These are phyloP conservation scores for Cytospora chrysosperma DNA, from an alignment of 2,329 filamentous ascomycete genomes.

Conservation along the genomic window DNA sequence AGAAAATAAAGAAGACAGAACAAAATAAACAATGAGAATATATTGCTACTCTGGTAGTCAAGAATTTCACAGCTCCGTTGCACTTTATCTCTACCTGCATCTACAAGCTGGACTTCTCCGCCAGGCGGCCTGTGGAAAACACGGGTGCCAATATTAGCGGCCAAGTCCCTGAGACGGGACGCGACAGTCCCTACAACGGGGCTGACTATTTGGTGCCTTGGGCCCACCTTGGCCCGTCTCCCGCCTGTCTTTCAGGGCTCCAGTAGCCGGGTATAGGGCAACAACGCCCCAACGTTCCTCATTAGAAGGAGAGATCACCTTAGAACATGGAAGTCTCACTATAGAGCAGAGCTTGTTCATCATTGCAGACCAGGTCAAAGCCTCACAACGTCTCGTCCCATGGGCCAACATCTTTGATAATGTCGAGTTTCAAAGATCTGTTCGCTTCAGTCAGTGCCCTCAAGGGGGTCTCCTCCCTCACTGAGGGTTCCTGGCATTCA, in stretches of 20 bases:
- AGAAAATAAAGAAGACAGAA: background rate
- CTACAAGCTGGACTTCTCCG: background rate
- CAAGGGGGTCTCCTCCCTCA: background rate
- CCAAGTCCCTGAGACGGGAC: background rate
- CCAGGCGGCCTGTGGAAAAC: background rate
- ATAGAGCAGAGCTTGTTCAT: background rate
- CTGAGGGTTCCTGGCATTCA: slow-evolving; percentile 11
- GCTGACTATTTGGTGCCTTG: background rate
- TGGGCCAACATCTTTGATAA: background rate
- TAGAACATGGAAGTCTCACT: background rate
- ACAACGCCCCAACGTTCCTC: background rate
- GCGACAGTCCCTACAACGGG: background rate
- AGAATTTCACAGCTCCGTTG: too few species aligned
- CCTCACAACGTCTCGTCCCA: background rate
- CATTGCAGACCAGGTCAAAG: background rate
- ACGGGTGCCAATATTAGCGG: background rate
- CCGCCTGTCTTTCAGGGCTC: background rate
- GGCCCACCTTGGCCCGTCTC: background rate
- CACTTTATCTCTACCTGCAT: background rate
- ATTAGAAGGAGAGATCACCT: too few species aligned
- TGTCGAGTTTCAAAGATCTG: slow-evolving; percentile 5
- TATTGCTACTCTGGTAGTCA: background rate
- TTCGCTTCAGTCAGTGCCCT: slow-evolving; percentile 2
- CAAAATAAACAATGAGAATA: background rate
- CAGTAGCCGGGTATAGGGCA: background rate